phyloP scores from a whole-genome alignment of 2,329 filamentous ascomycete genomes.

The Penicillium freii region DNA sequence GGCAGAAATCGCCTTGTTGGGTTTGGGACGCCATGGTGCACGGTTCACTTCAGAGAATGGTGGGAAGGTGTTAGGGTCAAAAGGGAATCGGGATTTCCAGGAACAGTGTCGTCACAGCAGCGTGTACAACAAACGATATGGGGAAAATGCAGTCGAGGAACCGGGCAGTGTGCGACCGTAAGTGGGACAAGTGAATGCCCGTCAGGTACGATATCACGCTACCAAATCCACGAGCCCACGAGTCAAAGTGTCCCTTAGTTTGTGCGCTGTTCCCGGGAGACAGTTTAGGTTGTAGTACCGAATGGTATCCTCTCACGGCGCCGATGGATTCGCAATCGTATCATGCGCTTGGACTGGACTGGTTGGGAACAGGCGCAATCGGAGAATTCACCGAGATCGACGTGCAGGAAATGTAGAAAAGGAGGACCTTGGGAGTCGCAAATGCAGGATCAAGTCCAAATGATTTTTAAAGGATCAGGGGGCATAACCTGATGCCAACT shows the following conservation, averaged over 20 bases:
- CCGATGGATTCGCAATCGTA: conserved; percentile 14
- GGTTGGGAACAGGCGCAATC: conserved; percentile 16
- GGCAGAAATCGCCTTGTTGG: conserved; percentile 37
- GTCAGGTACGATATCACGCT: conserved; percentile 9
- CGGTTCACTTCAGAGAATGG: conserved; percentile 9
- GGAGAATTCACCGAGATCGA: conserved; percentile 21
- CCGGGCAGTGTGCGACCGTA: conserved; percentile 5
- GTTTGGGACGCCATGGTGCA: conserved; percentile 34
- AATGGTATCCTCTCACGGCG: conserved; percentile 2
- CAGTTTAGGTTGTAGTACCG: background rate
- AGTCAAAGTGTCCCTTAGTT: background rate
- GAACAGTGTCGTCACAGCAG: conserved; percentile 2
- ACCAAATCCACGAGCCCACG: conserved; percentile 9
- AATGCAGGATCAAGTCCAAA: conserved; percentile 1
- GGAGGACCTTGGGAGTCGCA: conserved; percentile 20
- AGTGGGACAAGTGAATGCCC: conserved; percentile 3
- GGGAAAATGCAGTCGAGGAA: conserved; percentile 7
- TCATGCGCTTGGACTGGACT: conserved; percentile 12
- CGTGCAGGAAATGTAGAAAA: conserved; percentile 12
- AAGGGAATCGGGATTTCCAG: conserved; percentile 2
- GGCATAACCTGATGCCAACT: conserved; percentile 1
- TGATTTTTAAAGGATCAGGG: conserved; percentile 6
- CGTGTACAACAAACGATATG: conserved; percentile 1
- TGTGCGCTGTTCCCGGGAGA: background rate
- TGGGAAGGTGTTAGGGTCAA: background rate